A percentile compares a stretch with the other conserved stretches of the same genome.
Conservation (phyloP, 169 alveolate genomes). For the Cyclospora cayetanensis region DNA sequence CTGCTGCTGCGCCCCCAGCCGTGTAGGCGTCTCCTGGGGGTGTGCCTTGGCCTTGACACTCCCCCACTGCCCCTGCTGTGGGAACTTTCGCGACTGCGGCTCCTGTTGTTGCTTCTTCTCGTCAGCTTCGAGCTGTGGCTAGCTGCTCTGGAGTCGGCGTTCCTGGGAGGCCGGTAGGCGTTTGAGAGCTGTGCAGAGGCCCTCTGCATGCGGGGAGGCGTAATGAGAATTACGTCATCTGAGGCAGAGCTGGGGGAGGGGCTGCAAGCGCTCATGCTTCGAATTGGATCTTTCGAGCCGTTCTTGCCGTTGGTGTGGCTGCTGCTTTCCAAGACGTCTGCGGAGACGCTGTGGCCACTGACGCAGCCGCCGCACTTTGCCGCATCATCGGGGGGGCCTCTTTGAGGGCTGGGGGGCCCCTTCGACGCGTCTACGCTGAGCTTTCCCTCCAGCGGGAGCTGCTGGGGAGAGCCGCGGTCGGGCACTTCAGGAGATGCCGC, state of each 20-base stretch:
- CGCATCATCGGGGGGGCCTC: not conserved
- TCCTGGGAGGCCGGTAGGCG: too few species aligned
- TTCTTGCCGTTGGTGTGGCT: not conserved
- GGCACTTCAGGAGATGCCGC: too few species aligned
- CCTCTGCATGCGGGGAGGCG: not conserved
- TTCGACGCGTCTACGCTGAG: not conserved
- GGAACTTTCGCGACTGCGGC: not conserved
- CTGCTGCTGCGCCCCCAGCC: constrained; percentile 42
- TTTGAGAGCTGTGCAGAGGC: not conserved
- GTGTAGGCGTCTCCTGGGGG: constrained; percentile 7
- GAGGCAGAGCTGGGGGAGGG: not conserved
- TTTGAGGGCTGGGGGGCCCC: not conserved
- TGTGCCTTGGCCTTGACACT: not conserved
- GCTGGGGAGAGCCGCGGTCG: too few species aligned
- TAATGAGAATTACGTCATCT: not conserved
- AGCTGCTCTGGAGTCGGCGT: too few species aligned
- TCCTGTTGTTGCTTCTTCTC: constrained; percentile 13
- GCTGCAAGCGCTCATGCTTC: not conserved
- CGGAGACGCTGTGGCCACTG: not conserved
- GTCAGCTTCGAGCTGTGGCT: not conserved
- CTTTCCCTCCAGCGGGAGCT: too few species aligned
- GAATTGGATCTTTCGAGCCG: not conserved
- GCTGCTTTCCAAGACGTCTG: not conserved
- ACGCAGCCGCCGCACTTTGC: not conserved
- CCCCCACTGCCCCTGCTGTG: not conserved